Evolutionary conservation across 495 filamentous ascomycete genomes (phyloP).

Genomic region (Lindgomyces ingoldianus): DNA sequence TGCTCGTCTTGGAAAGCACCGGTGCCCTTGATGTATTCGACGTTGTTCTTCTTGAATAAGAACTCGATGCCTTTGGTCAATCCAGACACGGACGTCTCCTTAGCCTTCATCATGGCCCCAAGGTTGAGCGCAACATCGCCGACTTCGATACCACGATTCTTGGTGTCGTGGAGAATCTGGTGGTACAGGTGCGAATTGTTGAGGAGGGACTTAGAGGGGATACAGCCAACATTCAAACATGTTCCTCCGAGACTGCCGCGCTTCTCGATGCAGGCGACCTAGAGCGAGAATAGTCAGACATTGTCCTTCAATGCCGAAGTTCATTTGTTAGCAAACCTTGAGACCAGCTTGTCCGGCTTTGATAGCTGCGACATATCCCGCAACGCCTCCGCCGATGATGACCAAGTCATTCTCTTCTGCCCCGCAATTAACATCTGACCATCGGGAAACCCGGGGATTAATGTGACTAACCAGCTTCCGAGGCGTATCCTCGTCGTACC

Average conservation of each 20-base stretch:
- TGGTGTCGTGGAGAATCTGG: conserved; percentile 93
- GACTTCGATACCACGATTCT: conserved; percentile 95
- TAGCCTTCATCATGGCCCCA: conserved; percentile 94
- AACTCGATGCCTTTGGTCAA: conserved; percentile 98
- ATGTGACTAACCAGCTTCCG: conserved; percentile 67
- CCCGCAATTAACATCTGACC: conserved; percentile 30
- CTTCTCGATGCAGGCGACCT: conserved; percentile 99
- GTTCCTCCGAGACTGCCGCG: conserved; percentile 92
- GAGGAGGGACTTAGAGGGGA: conserved; percentile 97
- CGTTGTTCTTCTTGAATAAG: conserved; percentile 97
- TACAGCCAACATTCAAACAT: conserved; percentile 98
- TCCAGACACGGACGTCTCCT: conserved; percentile 84
- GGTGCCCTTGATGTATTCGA: conserved; percentile 93
- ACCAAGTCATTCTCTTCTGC: conserved; percentile 87
- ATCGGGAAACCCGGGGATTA: conserved; percentile 1
- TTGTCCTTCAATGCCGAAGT: neutral
- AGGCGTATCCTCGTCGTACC: conserved; percentile 66
- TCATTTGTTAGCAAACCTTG: conserved; percentile 63
- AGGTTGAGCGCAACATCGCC: conserved; percentile 96
- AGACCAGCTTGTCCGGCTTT: conserved; percentile 97
- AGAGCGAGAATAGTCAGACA: conserved; percentile 25
- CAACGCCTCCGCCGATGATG: conserved; percentile 96
- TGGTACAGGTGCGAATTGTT: conserved; percentile 99
- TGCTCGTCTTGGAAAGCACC: conserved; percentile 85
- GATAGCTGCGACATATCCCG: conserved; percentile 98